Conservation (phyloP, 805 yeast genomes). For the Ogataea henricii region DNA sequence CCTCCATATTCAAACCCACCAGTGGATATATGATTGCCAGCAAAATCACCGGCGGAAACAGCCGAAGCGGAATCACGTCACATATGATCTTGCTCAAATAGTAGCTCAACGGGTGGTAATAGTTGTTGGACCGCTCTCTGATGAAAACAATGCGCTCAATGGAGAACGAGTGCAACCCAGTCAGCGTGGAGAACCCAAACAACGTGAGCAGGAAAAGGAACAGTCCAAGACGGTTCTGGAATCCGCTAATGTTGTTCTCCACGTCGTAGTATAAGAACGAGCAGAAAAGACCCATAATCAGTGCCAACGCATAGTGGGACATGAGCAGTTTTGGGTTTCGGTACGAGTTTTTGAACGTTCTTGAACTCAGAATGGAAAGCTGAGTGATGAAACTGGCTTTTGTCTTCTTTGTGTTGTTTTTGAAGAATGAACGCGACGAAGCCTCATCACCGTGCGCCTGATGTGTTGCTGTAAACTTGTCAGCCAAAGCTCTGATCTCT, state of each 20-base stretch:
- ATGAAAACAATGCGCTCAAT: slow-evolving; percentile 86
- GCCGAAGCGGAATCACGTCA: slow-evolving; percentile 88
- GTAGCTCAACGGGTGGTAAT: slow-evolving; percentile 85
- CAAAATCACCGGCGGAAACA: slow-evolving; percentile 87
- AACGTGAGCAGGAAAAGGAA: slow-evolving; percentile 89
- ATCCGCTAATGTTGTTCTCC: slow-evolving; percentile 88
- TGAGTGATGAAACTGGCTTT: slow-evolving; percentile 68
- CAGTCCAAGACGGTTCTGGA: slow-evolving; percentile 91
- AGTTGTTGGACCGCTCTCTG: slow-evolving; percentile 92
- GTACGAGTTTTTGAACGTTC: slow-evolving; percentile 90
- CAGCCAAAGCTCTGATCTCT: slow-evolving; percentile 36
- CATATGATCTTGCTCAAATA: slow-evolving; percentile 83
- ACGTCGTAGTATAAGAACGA: slow-evolving; percentile 84
- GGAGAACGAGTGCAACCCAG: slow-evolving; percentile 88
- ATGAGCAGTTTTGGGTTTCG: slow-evolving; percentile 88
- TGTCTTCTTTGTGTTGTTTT: slow-evolving; percentile 35
- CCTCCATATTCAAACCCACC: slow-evolving; percentile 81
- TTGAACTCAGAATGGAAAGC: slow-evolving; percentile 69
- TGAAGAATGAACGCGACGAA: slow-evolving; percentile 30
- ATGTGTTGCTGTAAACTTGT: slow-evolving; percentile 19
- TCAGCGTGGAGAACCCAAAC: slow-evolving; percentile 91
- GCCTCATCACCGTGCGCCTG: slow-evolving; percentile 13
- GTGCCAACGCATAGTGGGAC: slow-evolving; percentile 79
- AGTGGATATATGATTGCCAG: slow-evolving; percentile 84
- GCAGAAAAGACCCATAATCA: slow-evolving; percentile 78